A percentile compares a stretch with the other conserved stretches of the same genome.
These are phyloP conservation scores for Raffaelea albimanens DNA, from an alignment of 2,329 filamentous ascomycete genomes.

Conservation along the genomic window DNA sequence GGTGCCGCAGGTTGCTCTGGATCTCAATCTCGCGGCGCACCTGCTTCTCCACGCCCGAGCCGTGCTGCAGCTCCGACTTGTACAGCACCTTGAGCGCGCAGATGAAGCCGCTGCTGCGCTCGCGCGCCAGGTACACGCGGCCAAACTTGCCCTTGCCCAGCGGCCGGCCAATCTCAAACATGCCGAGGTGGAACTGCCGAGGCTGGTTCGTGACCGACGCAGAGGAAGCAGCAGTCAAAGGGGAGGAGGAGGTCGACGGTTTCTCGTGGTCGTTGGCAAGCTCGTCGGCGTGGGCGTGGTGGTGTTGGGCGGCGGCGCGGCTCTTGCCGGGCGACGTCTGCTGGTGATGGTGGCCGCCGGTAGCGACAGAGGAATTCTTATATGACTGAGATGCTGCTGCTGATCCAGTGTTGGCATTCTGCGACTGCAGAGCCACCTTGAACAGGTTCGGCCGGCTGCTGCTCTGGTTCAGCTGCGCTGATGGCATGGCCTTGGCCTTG, in stretches of 20 bases:
- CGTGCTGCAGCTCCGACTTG: constrained; percentile 72
- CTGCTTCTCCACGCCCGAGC: constrained; percentile 72
- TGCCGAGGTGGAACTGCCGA: constrained; percentile 74
- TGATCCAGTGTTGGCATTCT: constrained; percentile 49
- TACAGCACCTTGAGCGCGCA: constrained; percentile 81
- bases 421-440: constrained; percentile 75
- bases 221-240: constrained; percentile 9
- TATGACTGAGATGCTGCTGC: no score
- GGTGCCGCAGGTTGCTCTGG: constrained; percentile 76
- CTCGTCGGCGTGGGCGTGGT: constrained; percentile 14
- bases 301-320: constrained; percentile 10
- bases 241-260: constrained; percentile 16
- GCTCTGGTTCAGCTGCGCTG: constrained; percentile 23
- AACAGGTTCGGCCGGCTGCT: constrained; percentile 69
- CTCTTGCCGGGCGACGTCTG: constrained; percentile 26
- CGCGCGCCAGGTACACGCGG: constrained; percentile 74
- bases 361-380: no score
- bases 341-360: constrained; percentile 10
- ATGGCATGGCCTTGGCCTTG: constrained; percentile 61
- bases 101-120: constrained; percentile 70
- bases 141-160: constrained; percentile 84
- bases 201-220: constrained; percentile 20
- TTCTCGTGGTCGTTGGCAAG: neutral
- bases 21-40: constrained; percentile 84
- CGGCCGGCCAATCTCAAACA: constrained; percentile 87